These are phyloP conservation scores for Coniferiporia weirii DNA, from an alignment of 1,284 basidiomycete species.

Conservation along the genomic window DNA sequence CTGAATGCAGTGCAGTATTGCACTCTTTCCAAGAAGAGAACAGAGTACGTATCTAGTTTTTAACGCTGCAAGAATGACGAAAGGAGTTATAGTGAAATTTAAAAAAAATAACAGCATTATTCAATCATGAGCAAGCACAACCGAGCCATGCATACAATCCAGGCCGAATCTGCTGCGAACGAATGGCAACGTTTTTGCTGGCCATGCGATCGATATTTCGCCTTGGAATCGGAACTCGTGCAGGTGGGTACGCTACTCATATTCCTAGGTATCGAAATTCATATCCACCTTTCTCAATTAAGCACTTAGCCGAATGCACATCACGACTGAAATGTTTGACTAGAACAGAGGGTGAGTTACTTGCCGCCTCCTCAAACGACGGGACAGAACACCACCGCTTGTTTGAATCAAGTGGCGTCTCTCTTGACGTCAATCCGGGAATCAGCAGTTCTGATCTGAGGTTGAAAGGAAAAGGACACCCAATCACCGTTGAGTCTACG, in stretches of 20 bases:
- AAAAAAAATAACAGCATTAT: neutral
- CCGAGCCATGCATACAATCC: neutral
- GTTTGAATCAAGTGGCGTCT: neutral
- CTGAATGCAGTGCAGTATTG: neutral
- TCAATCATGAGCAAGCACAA: neutral
- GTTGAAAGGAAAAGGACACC: too few relatives aligned
- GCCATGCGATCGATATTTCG: constrained; percentile 5
- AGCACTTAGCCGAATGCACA: neutral
- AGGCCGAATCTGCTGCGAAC: neutral
- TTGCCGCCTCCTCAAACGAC: neutral
- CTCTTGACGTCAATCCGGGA: neutral
- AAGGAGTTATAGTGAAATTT: neutral
- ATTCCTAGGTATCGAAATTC: neutral
- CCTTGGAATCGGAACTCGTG: neutral
- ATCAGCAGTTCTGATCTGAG: too few relatives aligned
- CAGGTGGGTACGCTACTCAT: neutral
- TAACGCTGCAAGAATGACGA: too few relatives aligned
- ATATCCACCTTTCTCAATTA: neutral
- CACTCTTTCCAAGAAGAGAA: neutral
- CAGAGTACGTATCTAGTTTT: neutral
- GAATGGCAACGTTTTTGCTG: constrained; percentile 4
- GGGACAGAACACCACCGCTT: neutral
- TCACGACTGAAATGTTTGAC: constrained; percentile 1
- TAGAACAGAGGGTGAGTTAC: neutral
- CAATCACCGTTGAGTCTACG: too few relatives aligned